A percentile compares a stretch with the other conserved stretches of the same genome.
Evolutionary conservation across 192 early-diverging fungal genomes (phyloP).

Genomic region (Linderina pennispora): DNA sequence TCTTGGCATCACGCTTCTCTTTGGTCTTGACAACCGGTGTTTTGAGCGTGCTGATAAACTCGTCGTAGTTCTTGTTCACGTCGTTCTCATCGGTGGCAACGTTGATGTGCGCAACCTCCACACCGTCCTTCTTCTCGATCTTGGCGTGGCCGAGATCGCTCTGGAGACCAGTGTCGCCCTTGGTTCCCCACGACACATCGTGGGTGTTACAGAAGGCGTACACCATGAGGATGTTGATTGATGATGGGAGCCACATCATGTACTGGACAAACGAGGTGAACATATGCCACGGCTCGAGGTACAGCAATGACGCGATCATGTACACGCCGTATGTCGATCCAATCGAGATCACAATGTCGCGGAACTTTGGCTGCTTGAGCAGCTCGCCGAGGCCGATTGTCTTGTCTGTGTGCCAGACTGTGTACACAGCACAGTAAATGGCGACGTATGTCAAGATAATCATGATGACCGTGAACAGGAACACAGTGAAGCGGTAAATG

Average conservation of each 20-base stretch:
- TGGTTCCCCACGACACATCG: conserved; percentile 96
- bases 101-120: conserved; percentile 65
- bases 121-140: conserved; percentile 59
- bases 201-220: conserved; percentile 94
- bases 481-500: conserved; percentile 67
- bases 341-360: conserved; percentile 76
- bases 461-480: conserved; percentile 87
- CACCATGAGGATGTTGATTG: conserved; percentile 87
- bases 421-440: conserved; percentile 54
- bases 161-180: conserved; percentile 68
- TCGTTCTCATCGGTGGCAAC: conserved; percentile 72
- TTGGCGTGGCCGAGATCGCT: conserved; percentile 78
- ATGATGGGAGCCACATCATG: conserved; percentile 79
- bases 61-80: conserved; percentile 79
- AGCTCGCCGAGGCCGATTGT: conserved; percentile 31
- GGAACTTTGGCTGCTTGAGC: conserved; percentile 53
- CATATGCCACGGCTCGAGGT: conserved; percentile 90
- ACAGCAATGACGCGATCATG: conserved; percentile 69
- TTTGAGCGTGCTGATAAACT: conserved; percentile 59
- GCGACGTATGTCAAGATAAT: conserved; percentile 73
- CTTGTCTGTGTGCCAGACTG: conserved; percentile 39
- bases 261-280: conserved; percentile 86
- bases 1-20: conserved; percentile 59
- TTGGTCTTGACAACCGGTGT: conserved; percentile 16
- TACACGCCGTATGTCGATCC: conserved; percentile 80